Conservation (phyloP, 2,329 filamentous ascomycete species). For the Xylogone sp. region DNA sequence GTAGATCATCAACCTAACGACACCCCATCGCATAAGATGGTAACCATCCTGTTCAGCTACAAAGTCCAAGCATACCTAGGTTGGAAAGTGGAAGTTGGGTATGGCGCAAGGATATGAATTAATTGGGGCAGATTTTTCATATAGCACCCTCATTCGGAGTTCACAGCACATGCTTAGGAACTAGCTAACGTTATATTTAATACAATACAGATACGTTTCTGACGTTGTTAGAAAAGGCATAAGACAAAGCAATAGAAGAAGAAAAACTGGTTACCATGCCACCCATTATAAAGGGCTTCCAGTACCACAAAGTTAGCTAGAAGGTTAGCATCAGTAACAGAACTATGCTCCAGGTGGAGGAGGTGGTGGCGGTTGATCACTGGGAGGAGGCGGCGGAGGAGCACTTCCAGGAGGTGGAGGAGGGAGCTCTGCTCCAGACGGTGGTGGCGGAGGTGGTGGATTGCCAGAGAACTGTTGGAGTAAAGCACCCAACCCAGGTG, state of each 20-base stretch:
- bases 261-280: neutral
- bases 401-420: conserved; percentile 59
- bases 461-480: conserved; percentile 60
- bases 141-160: too few species aligned
- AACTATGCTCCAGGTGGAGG: conserved; percentile 38
- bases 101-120: too few species aligned
- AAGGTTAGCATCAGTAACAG: neutral
- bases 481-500: conserved; percentile 54
- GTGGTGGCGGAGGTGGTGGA: conserved; percentile 49
- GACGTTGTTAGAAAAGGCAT: neutral
- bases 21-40: too few species aligned
- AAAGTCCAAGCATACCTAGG: too few species aligned
- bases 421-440: conserved; percentile 57
- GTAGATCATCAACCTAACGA: too few species aligned
- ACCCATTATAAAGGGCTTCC: neutral
- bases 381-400: conserved; percentile 55
- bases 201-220: too few species aligned
- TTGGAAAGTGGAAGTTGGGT: too few species aligned
- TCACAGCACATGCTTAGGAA: too few species aligned
- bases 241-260: neutral
- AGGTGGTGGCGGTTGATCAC: conserved; percentile 59
- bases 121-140: too few species aligned
- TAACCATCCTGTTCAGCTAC: too few species aligned
- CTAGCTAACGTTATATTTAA: too few species aligned
- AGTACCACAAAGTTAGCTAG: neutral